A percentile compares a stretch with the other conserved stretches of the same genome.
phyloP scores from a whole-genome alignment of 768 basidiomycete species.

The Kwoniella sp. region DNA sequence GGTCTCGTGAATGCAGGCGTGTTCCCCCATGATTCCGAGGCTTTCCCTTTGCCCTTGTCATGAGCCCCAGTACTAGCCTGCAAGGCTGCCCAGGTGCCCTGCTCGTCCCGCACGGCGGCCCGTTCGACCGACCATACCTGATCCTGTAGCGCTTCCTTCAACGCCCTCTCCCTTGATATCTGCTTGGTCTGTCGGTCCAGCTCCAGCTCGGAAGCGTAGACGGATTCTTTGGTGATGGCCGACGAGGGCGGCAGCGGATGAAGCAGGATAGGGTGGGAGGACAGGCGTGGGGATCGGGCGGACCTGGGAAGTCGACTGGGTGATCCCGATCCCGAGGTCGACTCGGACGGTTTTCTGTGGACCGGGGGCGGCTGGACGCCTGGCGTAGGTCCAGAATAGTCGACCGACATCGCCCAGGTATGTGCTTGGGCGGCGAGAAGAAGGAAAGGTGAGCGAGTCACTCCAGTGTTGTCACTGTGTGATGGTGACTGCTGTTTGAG shows the following conservation, averaged over 20 bases:
- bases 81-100: constrained; percentile 11
- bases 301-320: not conserved
- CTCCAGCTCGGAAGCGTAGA: constrained; percentile 36
- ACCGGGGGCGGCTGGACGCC: not conserved
- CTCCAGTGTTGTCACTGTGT: not conserved
- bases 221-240: constrained; percentile 25
- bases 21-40: constrained; percentile 1
- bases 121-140: constrained; percentile 37
- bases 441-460: no score
- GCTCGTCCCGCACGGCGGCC: constrained; percentile 5
- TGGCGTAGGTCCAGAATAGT: constrained; percentile 1
- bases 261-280: constrained; percentile 33
- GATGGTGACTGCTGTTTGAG: not conserved
- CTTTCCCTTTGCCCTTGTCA: constrained; percentile 1
- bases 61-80: not conserved
- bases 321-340: not conserved
- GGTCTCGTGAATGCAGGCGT: constrained; percentile 33
- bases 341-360: not conserved
- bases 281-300: constrained; percentile 17
- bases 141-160: constrained; percentile 46
- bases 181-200: constrained; percentile 36
- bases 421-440: no score
- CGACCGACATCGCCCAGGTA: no score
- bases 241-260: constrained; percentile 34
- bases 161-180: constrained; percentile 25